These are phyloP conservation scores for Trichoderma asperelloides DNA, from an alignment of 495 filamentous ascomycete genomes.

Conservation along the genomic window DNA sequence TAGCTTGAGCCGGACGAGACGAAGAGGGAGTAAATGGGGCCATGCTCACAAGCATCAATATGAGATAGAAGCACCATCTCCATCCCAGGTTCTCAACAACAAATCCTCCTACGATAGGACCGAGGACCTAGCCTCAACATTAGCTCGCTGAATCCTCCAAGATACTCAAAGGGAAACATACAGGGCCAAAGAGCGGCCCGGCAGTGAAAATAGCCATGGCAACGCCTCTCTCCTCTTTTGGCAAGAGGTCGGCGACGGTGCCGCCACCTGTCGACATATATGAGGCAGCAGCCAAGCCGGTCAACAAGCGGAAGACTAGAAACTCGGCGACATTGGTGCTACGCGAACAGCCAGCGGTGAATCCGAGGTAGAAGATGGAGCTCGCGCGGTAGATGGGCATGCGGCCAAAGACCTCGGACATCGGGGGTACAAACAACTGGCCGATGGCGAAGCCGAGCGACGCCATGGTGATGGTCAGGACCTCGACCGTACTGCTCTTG, in stretches of 20 bases:
- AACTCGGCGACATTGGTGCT: conserved; percentile 26
- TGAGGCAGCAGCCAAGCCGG: conserved; percentile 40
- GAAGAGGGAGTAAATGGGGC: conserved; percentile 46
- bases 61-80: conserved; percentile 56
- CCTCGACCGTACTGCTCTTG: no score
- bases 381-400: conserved; percentile 40
- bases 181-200: conserved; percentile 48
- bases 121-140: no score
- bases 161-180: no score
- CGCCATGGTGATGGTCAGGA: no score
- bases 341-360: conserved; percentile 32
- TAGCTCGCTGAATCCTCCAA: no score
- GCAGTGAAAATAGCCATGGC: conserved; percentile 43
- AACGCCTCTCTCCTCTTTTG: conserved; percentile 29
- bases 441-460: conserved; percentile 61
- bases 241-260: conserved; percentile 29
- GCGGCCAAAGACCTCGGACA: conserved; percentile 59
- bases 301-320: conserved; percentile 48
- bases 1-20: no score
- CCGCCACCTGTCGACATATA: conserved; percentile 35
- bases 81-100: conserved; percentile 34
- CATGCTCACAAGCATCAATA: conserved; percentile 34
- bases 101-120: conserved; percentile 50
- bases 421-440: conserved; percentile 48
- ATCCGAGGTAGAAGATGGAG: conserved; percentile 41